phyloP scores from a whole-genome alignment of 75 land plant genomes.

The Pinus albicaulis region DNA sequence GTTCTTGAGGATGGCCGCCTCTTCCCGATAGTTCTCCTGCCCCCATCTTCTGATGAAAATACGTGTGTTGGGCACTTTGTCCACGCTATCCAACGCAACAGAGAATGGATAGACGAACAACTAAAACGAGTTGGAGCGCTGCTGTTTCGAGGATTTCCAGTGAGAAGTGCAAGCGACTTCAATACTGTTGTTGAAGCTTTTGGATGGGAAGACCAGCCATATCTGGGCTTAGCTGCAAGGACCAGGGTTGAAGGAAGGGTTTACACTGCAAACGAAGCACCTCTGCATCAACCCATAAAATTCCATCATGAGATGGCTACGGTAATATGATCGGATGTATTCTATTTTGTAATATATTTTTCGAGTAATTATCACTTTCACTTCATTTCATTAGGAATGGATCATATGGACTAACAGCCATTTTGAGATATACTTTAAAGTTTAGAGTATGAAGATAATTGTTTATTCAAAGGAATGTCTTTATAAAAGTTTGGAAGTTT shows the following conservation, averaged over 20 bases:
- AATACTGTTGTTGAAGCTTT: slow-evolving; percentile 28
- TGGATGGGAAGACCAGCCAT: slow-evolving; percentile 41
- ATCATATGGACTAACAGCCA: too few relatives aligned
- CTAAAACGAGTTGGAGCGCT: slow-evolving; percentile 33
- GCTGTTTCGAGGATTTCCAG: slow-evolving; percentile 37
- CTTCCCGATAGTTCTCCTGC: slow-evolving; percentile 37
- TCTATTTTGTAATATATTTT: too few relatives aligned
- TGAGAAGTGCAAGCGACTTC: slow-evolving; percentile 28
- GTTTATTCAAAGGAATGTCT: too few relatives aligned
- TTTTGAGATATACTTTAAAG: too few relatives aligned
- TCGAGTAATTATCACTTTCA: too few relatives aligned
- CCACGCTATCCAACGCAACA: slow-evolving; percentile 22
- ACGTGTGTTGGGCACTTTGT: slow-evolving; percentile 14
- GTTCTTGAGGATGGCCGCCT: not conserved
- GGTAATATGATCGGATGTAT: not conserved
- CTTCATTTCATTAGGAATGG: too few relatives aligned
- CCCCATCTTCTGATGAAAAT: not conserved
- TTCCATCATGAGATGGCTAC: slow-evolving; percentile 48
- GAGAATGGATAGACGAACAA: slow-evolving; percentile 23
- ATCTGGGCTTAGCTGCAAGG: slow-evolving; percentile 36
- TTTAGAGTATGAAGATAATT: too few relatives aligned
- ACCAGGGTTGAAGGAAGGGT: slow-evolving; percentile 22
- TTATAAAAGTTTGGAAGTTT: too few relatives aligned
- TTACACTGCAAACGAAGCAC: slow-evolving; percentile 44
- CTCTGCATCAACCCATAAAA: slow-evolving; percentile 19